Conservation (phyloP, 805 yeast species). For the Yamadazyma sp. region DNA sequence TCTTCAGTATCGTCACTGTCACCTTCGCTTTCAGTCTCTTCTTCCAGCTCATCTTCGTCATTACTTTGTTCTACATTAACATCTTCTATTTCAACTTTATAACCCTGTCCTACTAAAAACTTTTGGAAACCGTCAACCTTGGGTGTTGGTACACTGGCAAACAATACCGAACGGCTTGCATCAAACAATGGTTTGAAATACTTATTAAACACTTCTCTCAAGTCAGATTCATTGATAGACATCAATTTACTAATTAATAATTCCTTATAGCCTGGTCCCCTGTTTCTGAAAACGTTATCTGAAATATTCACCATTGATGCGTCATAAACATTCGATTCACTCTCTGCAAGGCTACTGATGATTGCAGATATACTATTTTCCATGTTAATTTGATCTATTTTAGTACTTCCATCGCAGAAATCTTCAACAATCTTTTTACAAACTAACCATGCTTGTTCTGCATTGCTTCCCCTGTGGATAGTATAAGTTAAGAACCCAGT, state of each 20-base stretch:
- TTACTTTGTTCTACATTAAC: slow-evolving; percentile 28
- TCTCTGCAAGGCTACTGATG: slow-evolving; percentile 67
- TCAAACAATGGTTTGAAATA: slow-evolving; percentile 69
- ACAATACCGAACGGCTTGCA: slow-evolving; percentile 52
- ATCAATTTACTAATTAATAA: slow-evolving; percentile 53
- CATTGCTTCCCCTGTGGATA: slow-evolving; percentile 83
- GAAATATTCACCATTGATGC: slow-evolving; percentile 66
- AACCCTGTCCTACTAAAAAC: slow-evolving; percentile 55
- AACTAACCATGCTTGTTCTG: slow-evolving; percentile 57
- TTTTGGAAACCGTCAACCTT: slow-evolving; percentile 46
- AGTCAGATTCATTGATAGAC: slow-evolving; percentile 50
- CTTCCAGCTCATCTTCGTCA: slow-evolving; percentile 21
- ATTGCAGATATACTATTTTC: slow-evolving; percentile 75
- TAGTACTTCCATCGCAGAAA: slow-evolving; percentile 50
- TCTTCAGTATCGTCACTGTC: neutral
- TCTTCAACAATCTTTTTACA: slow-evolving; percentile 64
- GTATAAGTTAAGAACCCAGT: slow-evolving; percentile 63
- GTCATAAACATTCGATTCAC: slow-evolving; percentile 59
- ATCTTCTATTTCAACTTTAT: slow-evolving; percentile 56
- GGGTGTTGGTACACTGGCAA: slow-evolving; percentile 71
- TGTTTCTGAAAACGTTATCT: slow-evolving; percentile 61
- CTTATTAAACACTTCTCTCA: slow-evolving; percentile 46
- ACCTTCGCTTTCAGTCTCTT: slow-evolving; percentile 12
- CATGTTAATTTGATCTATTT: slow-evolving; percentile 57
- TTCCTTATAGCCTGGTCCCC: slow-evolving; percentile 66